Conservation (phyloP, 257 asterid species). For the Fraxinus americana region DNA sequence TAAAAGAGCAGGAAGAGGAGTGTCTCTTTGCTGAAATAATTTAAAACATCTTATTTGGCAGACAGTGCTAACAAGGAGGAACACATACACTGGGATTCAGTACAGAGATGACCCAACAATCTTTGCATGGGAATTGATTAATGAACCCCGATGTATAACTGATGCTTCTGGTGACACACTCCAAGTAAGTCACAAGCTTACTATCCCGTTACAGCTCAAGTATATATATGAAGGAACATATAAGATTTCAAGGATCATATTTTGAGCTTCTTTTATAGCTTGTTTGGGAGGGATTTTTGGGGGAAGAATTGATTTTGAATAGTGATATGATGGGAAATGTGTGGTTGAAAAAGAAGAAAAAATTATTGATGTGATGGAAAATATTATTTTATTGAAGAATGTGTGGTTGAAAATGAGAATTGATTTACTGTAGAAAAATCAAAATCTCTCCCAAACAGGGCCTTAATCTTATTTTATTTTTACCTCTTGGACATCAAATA, state of each 20-base stretch:
- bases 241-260: constrained; percentile 5
- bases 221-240: neutral
- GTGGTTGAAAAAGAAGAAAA: too few relatives aligned
- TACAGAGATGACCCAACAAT: constrained; percentile 92
- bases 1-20: neutral
- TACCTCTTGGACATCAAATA: constrained; percentile 10
- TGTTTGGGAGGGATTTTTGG: too few relatives aligned
- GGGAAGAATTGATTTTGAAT: too few relatives aligned
- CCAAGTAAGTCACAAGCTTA: constrained; percentile 58
- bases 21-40: neutral
- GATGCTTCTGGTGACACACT: constrained; percentile 97
- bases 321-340: too few relatives aligned
- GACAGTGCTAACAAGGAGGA: constrained; percentile 91
- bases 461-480: neutral
- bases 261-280: neutral
- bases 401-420: too few relatives aligned
- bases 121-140: constrained; percentile 95
- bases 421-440: too few relatives aligned
- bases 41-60: constrained; percentile 34
- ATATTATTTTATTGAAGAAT: too few relatives aligned
- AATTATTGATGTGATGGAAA: too few relatives aligned
- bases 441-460: too few relatives aligned
- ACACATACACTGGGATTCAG: constrained; percentile 79
- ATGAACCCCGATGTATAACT: constrained; percentile 90
- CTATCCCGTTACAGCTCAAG: constrained; percentile 6